Conservation (phyloP, 768 basidiomycete species). For the Rossbeevera mucosa region DNA sequence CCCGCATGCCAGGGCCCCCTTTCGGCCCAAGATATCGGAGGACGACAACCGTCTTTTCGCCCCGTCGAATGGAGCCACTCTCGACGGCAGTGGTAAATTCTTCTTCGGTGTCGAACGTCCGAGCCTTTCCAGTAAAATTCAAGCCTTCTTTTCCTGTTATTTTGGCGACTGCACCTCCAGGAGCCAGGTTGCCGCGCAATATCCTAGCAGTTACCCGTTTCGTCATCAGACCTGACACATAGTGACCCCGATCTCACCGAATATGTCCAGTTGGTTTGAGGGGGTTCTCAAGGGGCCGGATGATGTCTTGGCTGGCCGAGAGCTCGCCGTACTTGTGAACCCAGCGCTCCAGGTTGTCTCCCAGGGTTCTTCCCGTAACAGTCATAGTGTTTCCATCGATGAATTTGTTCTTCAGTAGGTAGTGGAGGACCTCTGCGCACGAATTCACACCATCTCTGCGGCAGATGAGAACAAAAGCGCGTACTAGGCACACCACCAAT, state of each 20-base stretch:
- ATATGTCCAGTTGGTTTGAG: slow-evolving; percentile 90
- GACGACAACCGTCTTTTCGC: slow-evolving; percentile 95
- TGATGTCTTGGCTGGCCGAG: slow-evolving; percentile 71
- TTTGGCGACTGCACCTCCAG: slow-evolving; percentile 94
- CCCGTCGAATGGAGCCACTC: slow-evolving; percentile 80
- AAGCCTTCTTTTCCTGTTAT: slow-evolving; percentile 96
- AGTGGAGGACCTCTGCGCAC: slow-evolving; percentile 70
- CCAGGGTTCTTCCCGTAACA: slow-evolving; percentile 84
- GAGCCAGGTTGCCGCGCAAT: slow-evolving; percentile 86
- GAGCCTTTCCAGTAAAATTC: slow-evolving; percentile 84
- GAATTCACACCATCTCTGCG: not conserved
- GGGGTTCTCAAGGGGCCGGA: slow-evolving; percentile 80
- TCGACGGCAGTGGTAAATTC: slow-evolving; percentile 87
- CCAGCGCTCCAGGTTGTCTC: slow-evolving; percentile 92
- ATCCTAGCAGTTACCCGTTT: slow-evolving; percentile 48
- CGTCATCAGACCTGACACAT: slow-evolving; percentile 2
- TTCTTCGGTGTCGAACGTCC: slow-evolving; percentile 88
- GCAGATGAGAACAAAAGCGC: slow-evolving; percentile 25
- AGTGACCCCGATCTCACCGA: slow-evolving; percentile 44
- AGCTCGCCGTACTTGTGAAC: slow-evolving; percentile 74
- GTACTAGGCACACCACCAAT: slow-evolving; percentile 94
- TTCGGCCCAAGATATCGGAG: slow-evolving; percentile 94
- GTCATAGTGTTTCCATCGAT: slow-evolving; percentile 91
- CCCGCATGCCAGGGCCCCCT: slow-evolving; percentile 98
- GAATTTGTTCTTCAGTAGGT: slow-evolving; percentile 79